Conservation (phyloP, 2,329 filamentous ascomycete species). For the Curvularia lunata region DNA sequence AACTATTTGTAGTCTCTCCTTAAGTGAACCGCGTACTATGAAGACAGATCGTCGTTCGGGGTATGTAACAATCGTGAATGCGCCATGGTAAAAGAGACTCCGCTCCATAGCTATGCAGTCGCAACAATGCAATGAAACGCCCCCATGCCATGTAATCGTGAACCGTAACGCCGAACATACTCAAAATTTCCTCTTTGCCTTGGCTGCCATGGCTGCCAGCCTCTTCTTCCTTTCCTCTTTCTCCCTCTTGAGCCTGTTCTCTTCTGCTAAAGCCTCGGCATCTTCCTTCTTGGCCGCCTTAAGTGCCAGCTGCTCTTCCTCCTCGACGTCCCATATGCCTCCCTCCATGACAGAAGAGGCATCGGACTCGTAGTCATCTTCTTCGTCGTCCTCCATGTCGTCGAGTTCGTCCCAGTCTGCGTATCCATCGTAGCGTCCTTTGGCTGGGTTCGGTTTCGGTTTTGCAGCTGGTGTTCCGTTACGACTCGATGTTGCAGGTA, state of each 20-base stretch:
- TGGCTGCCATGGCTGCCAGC: conserved; percentile 38
- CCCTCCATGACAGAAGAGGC: conserved; percentile 80
- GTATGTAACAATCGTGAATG: conserved; percentile 28
- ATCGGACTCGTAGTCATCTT: conserved; percentile 68
- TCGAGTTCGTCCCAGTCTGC: conserved; percentile 49
- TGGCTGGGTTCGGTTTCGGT: conserved; percentile 36
- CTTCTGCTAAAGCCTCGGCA: conserved; percentile 66
- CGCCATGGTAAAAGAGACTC: conserved; percentile 30
- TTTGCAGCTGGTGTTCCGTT: conserved; percentile 35
- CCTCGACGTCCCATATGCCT: conserved; percentile 73
- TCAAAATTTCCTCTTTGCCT: conserved; percentile 42
- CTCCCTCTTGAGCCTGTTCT: conserved; percentile 45
- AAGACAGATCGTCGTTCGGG: conserved; percentile 25
- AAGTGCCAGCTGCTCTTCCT: conserved; percentile 71
- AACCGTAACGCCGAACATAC: conserved; percentile 33
- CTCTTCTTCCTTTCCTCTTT: conserved; percentile 48
- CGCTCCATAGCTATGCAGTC: conserved; percentile 44
- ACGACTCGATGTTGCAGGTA: conserved; percentile 32
- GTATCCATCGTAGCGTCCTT: conserved; percentile 49
- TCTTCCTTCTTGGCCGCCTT: conserved; percentile 71
- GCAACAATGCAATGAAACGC: conserved; percentile 35
- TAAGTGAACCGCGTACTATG: conserved; percentile 22
- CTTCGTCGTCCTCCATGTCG: conserved; percentile 63
- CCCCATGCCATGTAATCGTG: conserved; percentile 35
- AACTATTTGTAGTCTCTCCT: conserved; percentile 26